phyloP scores from a whole-genome alignment of 75 land plant species.

The Pseudotsuga menziesii region DNA sequence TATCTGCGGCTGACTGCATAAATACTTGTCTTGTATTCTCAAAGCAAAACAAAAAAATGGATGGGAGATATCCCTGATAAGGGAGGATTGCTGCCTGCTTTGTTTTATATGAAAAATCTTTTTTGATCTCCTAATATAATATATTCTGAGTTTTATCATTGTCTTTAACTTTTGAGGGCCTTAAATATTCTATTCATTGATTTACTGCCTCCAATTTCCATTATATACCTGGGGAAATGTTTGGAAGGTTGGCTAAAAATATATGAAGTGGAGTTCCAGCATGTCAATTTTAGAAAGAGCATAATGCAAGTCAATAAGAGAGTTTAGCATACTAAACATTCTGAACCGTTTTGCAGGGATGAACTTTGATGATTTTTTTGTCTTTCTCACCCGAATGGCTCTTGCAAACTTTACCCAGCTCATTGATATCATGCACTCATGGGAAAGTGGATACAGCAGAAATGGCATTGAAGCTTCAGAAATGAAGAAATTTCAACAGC shows the following conservation, averaged over 20 bases:
- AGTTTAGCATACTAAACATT: background rate
- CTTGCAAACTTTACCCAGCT: slow-evolving; percentile 35
- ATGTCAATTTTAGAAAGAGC: background rate
- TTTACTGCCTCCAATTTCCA: background rate
- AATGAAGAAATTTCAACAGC: slow-evolving; percentile 6
- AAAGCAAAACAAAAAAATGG: background rate
- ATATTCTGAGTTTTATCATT: background rate
- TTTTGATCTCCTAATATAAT: background rate
- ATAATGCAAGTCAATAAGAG: slow-evolving; percentile 8
- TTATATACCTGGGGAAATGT: background rate
- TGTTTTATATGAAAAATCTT: background rate
- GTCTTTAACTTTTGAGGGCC: background rate
- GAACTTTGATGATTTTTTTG: slow-evolving; percentile 71
- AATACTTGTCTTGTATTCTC: background rate
- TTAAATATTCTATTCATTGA: background rate
- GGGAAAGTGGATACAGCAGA: slow-evolving; percentile 6
- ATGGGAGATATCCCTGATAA: background rate
- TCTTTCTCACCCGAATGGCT: slow-evolving; percentile 43
- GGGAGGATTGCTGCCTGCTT: background rate
- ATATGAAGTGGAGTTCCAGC: background rate
- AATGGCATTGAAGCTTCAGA: background rate
- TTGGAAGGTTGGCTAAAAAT: background rate
- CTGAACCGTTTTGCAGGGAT: slow-evolving; percentile 46
- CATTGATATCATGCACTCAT: slow-evolving; percentile 9
- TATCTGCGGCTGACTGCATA: background rate